Percentiles rank a stretch among this genome's conserved stretches.
Conservation (phyloP, 352 stramenopile species). For the Phytopythium chamaehyphon region DNA sequence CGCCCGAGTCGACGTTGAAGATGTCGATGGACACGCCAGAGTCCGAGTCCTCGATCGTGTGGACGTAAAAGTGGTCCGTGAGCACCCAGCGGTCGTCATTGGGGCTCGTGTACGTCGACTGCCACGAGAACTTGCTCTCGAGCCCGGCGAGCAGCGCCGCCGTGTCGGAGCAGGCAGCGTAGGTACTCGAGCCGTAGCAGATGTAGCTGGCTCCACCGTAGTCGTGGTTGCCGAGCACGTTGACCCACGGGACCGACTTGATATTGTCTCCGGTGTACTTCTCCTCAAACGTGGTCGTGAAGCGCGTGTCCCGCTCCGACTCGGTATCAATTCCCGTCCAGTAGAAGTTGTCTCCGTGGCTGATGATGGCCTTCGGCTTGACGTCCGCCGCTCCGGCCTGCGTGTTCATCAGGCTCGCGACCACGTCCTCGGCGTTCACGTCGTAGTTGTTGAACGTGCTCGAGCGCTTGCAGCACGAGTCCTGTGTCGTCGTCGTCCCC, state of each 20-base stretch:
- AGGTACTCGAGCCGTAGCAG: slow-evolving; percentile 39
- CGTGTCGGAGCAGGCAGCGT: slow-evolving; percentile 34
- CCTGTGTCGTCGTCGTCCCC: slow-evolving; percentile 35
- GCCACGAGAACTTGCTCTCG: slow-evolving; percentile 51
- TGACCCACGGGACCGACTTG: slow-evolving; percentile 59
- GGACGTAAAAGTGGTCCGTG: slow-evolving; percentile 67
- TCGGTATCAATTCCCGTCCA: slow-evolving; percentile 63
- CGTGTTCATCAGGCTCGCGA: slow-evolving; percentile 42
- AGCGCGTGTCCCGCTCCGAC: slow-evolving; percentile 44
- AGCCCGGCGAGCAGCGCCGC: slow-evolving; percentile 47
- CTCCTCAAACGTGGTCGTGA: slow-evolving; percentile 62
- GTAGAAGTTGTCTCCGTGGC: slow-evolving; percentile 84
- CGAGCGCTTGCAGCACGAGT: slow-evolving; percentile 47
- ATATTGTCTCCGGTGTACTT: slow-evolving; percentile 56
- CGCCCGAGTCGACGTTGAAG: slow-evolving; percentile 70
- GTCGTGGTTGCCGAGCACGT: slow-evolving; percentile 79
- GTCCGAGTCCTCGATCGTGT: slow-evolving; percentile 37
- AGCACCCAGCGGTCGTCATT: slow-evolving; percentile 73
- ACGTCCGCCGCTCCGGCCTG: slow-evolving; percentile 33
- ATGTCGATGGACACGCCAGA: slow-evolving; percentile 59
- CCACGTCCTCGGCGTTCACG: slow-evolving; percentile 42
- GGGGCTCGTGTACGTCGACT: slow-evolving; percentile 61
- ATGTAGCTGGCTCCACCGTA: slow-evolving; percentile 72
- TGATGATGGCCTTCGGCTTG: slow-evolving; percentile 55
- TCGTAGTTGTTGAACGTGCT: slow-evolving; percentile 42